Evolutionary conservation across 31 red algal genomes (phyloP).

Genomic region (Asparagopsis taxiformis): DNA sequence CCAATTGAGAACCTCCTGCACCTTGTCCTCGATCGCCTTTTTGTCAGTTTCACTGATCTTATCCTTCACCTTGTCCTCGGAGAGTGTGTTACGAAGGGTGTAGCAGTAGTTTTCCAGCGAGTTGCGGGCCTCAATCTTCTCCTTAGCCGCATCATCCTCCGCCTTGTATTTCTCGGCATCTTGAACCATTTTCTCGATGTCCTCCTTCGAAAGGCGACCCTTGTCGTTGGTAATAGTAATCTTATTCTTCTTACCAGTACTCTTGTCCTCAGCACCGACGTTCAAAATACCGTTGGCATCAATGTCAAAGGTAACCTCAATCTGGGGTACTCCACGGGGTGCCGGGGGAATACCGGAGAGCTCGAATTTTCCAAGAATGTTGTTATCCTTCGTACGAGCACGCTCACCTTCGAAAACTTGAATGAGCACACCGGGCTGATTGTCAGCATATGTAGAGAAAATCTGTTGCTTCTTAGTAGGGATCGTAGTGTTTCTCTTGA

Average conservation of each 20-base stretch:
- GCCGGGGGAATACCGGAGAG: conserved; percentile 97
- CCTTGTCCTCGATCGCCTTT: conserved; percentile 80
- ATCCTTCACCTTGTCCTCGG: conserved; percentile 90
- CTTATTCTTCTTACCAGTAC: conserved; percentile 94
- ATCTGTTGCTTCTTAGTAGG: conserved; percentile 99
- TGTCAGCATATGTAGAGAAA: conserved; percentile 99
- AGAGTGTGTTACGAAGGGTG: conserved; percentile 77
- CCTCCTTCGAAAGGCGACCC: conserved; percentile 95
- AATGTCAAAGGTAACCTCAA: conserved; percentile 99
- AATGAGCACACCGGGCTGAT: conserved; percentile 99
- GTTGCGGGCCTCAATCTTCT: conserved; percentile 91
- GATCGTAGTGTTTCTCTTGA: conserved; percentile 96
- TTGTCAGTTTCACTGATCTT: conserved; percentile 94
- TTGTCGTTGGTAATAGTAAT: conserved; percentile 99
- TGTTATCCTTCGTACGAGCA: conserved; percentile 95
- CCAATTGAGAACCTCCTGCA: conserved; percentile 84
- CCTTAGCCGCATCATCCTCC: conserved; percentile 88
- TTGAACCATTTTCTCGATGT: conserved; percentile 99
- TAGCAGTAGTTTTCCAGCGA: conserved; percentile 97
- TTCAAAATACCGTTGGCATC: conserved; percentile 99
- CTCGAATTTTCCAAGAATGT: conserved; percentile 95
- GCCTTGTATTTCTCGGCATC: conserved; percentile 99
- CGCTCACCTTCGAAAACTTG: conserved; percentile 99
- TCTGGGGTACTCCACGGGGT: conserved; percentile 97
- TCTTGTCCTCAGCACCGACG: conserved; percentile 97